Conservation (phyloP, 352 stramenopile species). For the Pythium inflatum region DNA sequence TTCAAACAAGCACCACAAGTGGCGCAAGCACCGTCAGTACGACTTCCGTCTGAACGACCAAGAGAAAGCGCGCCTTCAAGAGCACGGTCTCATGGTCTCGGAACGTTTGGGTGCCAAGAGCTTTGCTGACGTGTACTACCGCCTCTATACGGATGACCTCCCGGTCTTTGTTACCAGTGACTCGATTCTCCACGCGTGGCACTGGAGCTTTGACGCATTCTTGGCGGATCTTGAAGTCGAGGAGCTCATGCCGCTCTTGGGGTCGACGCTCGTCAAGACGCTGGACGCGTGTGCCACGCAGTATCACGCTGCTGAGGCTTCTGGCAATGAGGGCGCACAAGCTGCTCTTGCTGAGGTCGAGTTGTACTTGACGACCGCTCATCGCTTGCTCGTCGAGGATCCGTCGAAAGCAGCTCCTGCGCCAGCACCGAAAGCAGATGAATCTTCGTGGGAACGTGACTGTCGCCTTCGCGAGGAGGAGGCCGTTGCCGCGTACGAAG, state of each 20-base stretch:
- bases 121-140: constrained; percentile 39
- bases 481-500: no score
- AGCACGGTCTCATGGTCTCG: constrained; percentile 29
- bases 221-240: constrained; percentile 29
- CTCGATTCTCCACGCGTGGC: constrained; percentile 40
- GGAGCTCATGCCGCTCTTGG: constrained; percentile 20
- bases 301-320: not conserved
- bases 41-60: constrained; percentile 31
- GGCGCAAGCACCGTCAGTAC: constrained; percentile 13
- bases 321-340: no score
- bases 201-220: constrained; percentile 39
- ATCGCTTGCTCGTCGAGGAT: no score
- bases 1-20: no score
- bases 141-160: constrained; percentile 38
- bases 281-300: not conserved
- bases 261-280: not conserved
- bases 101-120: constrained; percentile 26
- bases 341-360: no score
- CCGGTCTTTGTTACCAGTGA: constrained; percentile 39
- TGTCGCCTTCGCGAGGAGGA: no score
- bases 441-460: no score
- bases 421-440: not conserved
- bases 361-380: no score
- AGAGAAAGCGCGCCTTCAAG: constrained; percentile 21
- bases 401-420: no score